Evolutionary conservation across 352 stramenopile species (phyloP), one percentile per base, ranked within the genome.

Genomic region (Globisporangium uncinulatum): DNA sequence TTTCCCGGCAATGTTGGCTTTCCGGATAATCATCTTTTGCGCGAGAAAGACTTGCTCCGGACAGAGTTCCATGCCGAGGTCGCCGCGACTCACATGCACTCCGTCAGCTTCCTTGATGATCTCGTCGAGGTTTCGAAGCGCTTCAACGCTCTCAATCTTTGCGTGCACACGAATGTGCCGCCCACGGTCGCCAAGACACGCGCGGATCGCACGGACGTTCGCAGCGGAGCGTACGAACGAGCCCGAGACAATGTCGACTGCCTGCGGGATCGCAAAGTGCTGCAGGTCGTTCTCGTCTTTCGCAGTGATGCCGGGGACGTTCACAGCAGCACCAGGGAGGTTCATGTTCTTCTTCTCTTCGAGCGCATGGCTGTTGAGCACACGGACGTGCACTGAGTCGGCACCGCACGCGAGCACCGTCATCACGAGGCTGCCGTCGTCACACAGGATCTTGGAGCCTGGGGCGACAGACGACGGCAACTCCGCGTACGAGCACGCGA

Each of bases 11-110:
- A 97, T 85, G 65, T 99, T 99, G 55, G 85, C 85, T 61, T 96
- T 94, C n/a, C 83, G 79, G 64, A 99, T 99, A 76, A 99, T 99
- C 73, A 97, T 95, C 74, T 99, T 99, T 66, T 99, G 98, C 0
- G 95, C 97, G 36, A 99, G 65, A 67, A 99, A 99, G 1, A 99
- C 96, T 68, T 99, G 98, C 59, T 99, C 92, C 0, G 96, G 93
- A 47, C 70, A 88, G 67, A 99, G 91, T 71, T 99, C 97, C 73
- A 99, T 98, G 44, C 97, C 97, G n/a, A 99, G 73, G 77, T 99
- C 97, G 32, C 97, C 98, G 58, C 97, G 91, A 53, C 97, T 98
- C 36, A 99, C 97, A 83, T 99, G 99, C 66, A 99, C 98, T 36
- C 94, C 97, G 73, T 99, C 98, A 8, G 97, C 97, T 56, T 94